phyloP scores from a whole-genome alignment of 1,139 yeast genomes.

The Pichia kudriavzevii region DNA sequence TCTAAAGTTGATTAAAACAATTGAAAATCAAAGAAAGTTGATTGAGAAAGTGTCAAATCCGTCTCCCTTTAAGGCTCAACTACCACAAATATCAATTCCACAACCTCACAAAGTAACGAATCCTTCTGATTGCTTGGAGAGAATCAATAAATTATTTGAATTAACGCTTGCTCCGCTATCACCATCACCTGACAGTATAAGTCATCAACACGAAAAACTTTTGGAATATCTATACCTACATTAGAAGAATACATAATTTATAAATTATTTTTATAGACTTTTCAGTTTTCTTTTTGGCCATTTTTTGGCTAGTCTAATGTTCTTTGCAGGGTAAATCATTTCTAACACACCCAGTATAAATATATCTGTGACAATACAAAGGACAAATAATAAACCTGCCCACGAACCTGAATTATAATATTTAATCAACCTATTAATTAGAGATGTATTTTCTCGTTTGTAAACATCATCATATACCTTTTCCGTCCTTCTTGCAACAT shows the following conservation, averaged over 20 bases:
- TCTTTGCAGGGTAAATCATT: slow-evolving; percentile 57
- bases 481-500: slow-evolving; percentile 82
- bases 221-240: slow-evolving; percentile 7
- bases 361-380: slow-evolving; percentile 75
- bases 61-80: background rate
- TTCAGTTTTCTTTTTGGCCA: slow-evolving; percentile 49
- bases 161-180: slow-evolving; percentile 1
- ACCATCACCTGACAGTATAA: slow-evolving; percentile 1
- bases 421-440: slow-evolving; percentile 46
- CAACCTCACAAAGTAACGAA: too few relatives aligned
- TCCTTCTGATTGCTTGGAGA: background rate
- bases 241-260: background rate
- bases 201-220: slow-evolving; percentile 3
- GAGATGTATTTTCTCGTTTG: slow-evolving; percentile 30
- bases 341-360: slow-evolving; percentile 58
- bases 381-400: slow-evolving; percentile 76
- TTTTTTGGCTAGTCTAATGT: slow-evolving; percentile 65
- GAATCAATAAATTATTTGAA: slow-evolving; percentile 10
- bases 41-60: slow-evolving; percentile 4
- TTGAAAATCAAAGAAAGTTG: slow-evolving; percentile 9
- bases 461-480: slow-evolving; percentile 54
- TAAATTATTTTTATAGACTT: slow-evolving; percentile 5
- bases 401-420: slow-evolving; percentile 72
- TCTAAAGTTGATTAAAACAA: slow-evolving; percentile 8
- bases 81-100: background rate